Conservation (phyloP, 2,329 filamentous ascomycete species). For the Gliomastix tumulicola region DNA sequence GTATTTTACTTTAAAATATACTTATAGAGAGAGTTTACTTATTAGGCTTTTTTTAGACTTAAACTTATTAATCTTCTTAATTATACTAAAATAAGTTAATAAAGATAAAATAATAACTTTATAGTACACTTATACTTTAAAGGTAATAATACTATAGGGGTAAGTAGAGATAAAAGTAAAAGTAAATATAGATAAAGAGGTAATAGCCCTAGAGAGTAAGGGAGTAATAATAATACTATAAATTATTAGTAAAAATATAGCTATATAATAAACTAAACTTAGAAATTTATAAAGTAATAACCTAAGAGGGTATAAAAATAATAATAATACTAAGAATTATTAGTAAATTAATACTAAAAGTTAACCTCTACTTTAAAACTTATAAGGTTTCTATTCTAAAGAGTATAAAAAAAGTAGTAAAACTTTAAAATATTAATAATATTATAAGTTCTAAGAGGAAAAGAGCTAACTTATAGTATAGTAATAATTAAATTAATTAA, state of each 20-base stretch:
- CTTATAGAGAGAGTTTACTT: background rate
- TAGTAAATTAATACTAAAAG: background rate
- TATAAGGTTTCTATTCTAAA: background rate
- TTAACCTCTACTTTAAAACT: background rate
- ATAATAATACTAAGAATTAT: background rate
- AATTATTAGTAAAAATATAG: background rate
- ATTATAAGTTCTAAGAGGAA: background rate
- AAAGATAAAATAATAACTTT: constrained; percentile 1
- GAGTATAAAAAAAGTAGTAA: background rate
- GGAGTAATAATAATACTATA: too few relatives aligned
- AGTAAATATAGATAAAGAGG: too few relatives aligned
- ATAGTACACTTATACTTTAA: too few relatives aligned
- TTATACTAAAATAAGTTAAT: background rate
- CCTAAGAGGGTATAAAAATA: background rate
- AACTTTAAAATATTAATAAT: background rate
- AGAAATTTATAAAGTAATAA: background rate
- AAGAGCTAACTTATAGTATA: background rate
- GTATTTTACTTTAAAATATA: too few relatives aligned
- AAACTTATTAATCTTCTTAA: background rate
- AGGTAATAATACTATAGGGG: too few relatives aligned
- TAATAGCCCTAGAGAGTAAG: too few relatives aligned
- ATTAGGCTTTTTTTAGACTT: background rate
- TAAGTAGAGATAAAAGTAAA: too few relatives aligned
- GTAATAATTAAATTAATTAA: background rate
- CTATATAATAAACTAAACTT: background rate